phyloP scores from a whole-genome alignment of 2,329 filamentous ascomycete species.

The Fusarium mangiferae region DNA sequence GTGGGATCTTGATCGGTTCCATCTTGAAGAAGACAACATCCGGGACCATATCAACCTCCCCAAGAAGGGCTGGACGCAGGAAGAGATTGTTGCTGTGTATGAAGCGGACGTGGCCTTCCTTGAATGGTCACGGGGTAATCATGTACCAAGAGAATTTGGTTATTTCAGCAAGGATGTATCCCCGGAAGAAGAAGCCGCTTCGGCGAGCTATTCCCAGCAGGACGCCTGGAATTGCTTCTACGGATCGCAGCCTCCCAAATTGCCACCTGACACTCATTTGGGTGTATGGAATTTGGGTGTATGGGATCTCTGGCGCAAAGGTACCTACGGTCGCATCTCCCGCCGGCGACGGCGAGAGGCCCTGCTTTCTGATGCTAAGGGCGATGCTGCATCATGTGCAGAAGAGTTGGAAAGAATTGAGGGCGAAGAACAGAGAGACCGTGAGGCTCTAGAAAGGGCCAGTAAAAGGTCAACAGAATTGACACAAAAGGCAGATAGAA shows the following conservation, averaged over 20 bases:
- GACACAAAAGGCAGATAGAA: neutral
- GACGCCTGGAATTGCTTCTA: neutral
- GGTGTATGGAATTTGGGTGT: neutral
- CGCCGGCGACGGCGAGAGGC: neutral
- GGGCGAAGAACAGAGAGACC: neutral
- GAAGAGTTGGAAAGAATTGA: neutral
- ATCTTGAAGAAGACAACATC: neutral
- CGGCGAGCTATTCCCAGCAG: neutral
- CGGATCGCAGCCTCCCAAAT: neutral
- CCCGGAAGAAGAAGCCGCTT: neutral
- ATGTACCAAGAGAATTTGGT: neutral
- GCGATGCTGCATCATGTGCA: neutral
- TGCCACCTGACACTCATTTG: neutral
- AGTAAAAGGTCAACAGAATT: neutral
- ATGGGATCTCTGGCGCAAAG: neutral
- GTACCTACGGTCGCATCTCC: neutral
- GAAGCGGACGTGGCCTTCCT: neutral
- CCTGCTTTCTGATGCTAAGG: neutral
- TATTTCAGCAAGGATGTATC: neutral
- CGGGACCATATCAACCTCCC: neutral
- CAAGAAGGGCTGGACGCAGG: neutral
- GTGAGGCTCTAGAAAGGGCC: neutral
- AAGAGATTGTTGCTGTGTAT: neutral
- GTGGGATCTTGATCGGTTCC: fast-evolving
- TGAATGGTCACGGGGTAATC: neutral